phyloP scores from a whole-genome alignment of 176 grass and related monocot species.

The Raddia guianensis region DNA sequence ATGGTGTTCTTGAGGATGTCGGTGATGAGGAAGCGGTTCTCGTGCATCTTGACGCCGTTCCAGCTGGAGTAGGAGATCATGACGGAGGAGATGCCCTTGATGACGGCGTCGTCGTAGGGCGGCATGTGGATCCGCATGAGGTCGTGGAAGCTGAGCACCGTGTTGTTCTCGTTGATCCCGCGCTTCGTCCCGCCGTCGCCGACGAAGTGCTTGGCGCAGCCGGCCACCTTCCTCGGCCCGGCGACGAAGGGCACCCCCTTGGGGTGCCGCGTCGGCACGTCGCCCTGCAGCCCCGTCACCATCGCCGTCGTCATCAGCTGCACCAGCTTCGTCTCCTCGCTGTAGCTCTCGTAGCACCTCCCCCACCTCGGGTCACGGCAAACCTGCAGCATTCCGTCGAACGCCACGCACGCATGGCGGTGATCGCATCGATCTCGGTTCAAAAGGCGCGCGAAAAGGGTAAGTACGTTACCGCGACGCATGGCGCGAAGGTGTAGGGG shows the following conservation, averaged over 20 bases:
- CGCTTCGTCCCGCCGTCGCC: constrained; percentile 72
- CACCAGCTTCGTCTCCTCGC: constrained; percentile 78
- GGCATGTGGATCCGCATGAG: constrained; percentile 87
- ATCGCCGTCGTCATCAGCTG: constrained; percentile 65
- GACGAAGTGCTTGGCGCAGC: constrained; percentile 92
- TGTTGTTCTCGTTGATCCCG: constrained; percentile 87
- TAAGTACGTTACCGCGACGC: constrained; percentile 56
- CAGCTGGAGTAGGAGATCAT: constrained; percentile 91
- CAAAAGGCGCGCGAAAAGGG: neutral
- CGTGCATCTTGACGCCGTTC: constrained; percentile 92
- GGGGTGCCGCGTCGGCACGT: constrained; percentile 45
- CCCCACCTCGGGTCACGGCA: constrained; percentile 92
- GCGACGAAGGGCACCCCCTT: constrained; percentile 71
- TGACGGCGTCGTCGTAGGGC: constrained; percentile 73
- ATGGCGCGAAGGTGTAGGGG: constrained; percentile 87
- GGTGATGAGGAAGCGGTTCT: constrained; percentile 72
- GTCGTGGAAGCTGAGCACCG: constrained; percentile 57
- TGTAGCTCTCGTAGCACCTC: constrained; percentile 88
- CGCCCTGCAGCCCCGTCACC: constrained; percentile 70
- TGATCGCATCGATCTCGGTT: neutral
- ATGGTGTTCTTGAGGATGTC: constrained; percentile 72
- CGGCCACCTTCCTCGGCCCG: constrained; percentile 69
- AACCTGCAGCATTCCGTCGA: constrained; percentile 44
- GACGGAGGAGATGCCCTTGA: constrained; percentile 67
- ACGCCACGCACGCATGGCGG: neutral